Evolutionary conservation across 305 asterid genomes (phyloP).

Genomic region (Striga hermonthica): DNA sequence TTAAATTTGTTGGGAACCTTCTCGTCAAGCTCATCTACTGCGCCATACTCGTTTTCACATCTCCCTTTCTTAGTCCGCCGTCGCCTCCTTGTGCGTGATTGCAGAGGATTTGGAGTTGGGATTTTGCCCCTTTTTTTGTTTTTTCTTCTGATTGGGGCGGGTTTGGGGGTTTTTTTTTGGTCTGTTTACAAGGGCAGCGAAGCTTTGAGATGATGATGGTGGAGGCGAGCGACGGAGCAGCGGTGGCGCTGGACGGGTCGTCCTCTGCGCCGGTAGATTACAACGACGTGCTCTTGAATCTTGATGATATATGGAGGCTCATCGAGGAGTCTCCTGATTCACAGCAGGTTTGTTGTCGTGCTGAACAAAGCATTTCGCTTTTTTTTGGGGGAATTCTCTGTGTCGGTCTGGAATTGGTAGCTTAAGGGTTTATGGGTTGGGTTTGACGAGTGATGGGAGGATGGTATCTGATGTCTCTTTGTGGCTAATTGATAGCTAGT

Average conservation of each 20-base stretch:
- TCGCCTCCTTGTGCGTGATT: background rate
- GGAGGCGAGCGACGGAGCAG: slow-evolving; percentile 41
- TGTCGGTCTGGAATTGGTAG: slow-evolving; percentile 5
- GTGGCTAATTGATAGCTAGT: background rate
- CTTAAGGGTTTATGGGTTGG: slow-evolving; percentile 7
- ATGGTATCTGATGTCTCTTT: background rate
- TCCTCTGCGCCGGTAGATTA: slow-evolving; percentile 24
- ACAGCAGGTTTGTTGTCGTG: slow-evolving; percentile 35
- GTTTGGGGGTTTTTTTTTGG: slow-evolving; percentile 18
- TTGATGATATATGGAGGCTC: slow-evolving; percentile 32
- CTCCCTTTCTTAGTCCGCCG: background rate
- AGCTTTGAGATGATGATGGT: slow-evolving; percentile 43
- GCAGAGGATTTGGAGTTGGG: slow-evolving; percentile 23
- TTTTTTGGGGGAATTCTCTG: background rate
- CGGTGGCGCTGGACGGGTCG: slow-evolving; percentile 28
- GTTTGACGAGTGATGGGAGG: slow-evolving; percentile 18
- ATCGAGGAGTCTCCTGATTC: slow-evolving; percentile 28
- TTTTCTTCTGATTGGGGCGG: background rate
- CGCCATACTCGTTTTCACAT: background rate
- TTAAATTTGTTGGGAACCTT: slow-evolving; percentile 20
- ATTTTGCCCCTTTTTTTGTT: slow-evolving; percentile 1
- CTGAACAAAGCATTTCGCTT: too few relatives aligned
- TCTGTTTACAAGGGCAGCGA: slow-evolving; percentile 1
- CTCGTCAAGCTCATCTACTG: slow-evolving; percentile 3
- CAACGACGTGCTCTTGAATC: slow-evolving; percentile 32